Percentiles rank a stretch among this genome's conserved stretches.
Conservation (phyloP, 495 filamentous ascomycete species). For the Evernia prunastri region DNA sequence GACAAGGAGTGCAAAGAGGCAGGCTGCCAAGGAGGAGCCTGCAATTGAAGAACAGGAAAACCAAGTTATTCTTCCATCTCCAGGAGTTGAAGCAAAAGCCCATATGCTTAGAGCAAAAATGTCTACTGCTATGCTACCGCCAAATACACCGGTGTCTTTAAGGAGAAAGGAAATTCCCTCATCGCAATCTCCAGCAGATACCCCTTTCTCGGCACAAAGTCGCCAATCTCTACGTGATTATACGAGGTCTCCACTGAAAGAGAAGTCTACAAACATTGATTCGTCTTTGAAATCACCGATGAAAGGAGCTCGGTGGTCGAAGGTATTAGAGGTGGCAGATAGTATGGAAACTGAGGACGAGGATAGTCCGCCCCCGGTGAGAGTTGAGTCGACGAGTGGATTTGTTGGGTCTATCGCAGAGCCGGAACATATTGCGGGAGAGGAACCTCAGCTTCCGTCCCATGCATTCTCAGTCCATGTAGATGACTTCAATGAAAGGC, state of each 20-base stretch:
- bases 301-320: neutral
- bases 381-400: neutral
- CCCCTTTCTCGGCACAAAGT: constrained; percentile 29
- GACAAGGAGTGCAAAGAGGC: constrained; percentile 20
- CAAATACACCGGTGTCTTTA: constrained; percentile 25
- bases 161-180: constrained; percentile 32
- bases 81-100: neutral
- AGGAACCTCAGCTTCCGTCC: neutral
- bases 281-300: neutral
- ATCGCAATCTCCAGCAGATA: constrained; percentile 36
- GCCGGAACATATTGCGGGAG: neutral
- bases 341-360: constrained; percentile 22
- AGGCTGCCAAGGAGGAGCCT: constrained; percentile 1
- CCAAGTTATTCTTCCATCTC: neutral
- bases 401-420: neutral
- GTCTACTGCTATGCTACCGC: constrained; percentile 6
- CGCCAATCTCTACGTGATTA: constrained; percentile 6
- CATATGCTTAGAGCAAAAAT: neutral
- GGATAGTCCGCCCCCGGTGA: constrained; percentile 6
- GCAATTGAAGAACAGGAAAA: neutral
- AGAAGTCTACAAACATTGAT: constrained; percentile 26
- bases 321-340: constrained; percentile 22
- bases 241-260: constrained; percentile 29
- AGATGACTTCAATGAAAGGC: neutral
- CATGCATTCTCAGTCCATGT: neutral